Conservation (phyloP, 164 flowering plant genomes). For the Chloranthus sessilifolius region DNA sequence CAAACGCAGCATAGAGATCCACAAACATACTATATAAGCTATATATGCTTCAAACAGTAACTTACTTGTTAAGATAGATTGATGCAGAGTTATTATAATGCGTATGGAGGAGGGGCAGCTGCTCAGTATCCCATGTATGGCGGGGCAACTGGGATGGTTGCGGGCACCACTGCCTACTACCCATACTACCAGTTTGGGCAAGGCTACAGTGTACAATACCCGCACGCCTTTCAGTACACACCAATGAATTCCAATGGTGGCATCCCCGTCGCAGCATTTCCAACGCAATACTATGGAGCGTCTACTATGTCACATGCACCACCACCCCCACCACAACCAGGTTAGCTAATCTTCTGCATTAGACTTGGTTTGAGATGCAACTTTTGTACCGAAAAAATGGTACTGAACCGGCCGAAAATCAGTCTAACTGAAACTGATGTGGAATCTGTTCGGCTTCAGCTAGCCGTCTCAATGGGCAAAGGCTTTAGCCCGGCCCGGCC, state of each 20-base stretch:
- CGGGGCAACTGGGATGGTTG: constrained; percentile 45
- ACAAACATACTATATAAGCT: too few relatives aligned
- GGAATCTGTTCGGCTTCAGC: too few relatives aligned
- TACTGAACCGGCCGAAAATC: too few relatives aligned
- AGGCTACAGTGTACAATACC: constrained; percentile 50
- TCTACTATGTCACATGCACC: constrained; percentile 76
- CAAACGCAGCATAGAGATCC: too few relatives aligned
- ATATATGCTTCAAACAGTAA: not conserved
- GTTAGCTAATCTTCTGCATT: constrained; percentile 25
- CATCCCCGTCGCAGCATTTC: constrained; percentile 25
- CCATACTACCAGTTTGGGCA: constrained; percentile 66
- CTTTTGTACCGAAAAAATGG: too few relatives aligned
- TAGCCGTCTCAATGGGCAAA: too few relatives aligned
- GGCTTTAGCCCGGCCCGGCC: too few relatives aligned
- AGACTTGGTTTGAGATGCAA: too few relatives aligned
- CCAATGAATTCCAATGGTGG: constrained; percentile 37
- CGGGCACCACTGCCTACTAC: constrained; percentile 42
- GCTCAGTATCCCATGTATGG: constrained; percentile 67
- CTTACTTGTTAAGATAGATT: not conserved
- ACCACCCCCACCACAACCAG: constrained; percentile 65
- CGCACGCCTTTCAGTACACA: constrained; percentile 57
- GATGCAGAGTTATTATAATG: constrained; percentile 60
- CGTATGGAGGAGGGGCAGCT: constrained; percentile 66
- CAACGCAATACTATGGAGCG: constrained; percentile 57
- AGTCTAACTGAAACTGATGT: too few relatives aligned